Evolutionary conservation across 345 rosid genomes (phyloP).

Genomic region (Bruguiera parviflora): DNA sequence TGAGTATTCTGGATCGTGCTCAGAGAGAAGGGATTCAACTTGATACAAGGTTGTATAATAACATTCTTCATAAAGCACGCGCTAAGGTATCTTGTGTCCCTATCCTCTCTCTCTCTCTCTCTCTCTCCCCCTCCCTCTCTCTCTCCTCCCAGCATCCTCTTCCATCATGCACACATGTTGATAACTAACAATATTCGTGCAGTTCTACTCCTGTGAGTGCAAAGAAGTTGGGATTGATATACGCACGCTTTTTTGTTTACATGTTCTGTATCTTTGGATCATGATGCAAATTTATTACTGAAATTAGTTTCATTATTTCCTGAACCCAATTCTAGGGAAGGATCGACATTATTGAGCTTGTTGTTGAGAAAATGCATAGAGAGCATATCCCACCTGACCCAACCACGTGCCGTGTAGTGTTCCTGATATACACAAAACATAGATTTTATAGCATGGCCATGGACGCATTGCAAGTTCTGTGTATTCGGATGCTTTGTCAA

Average conservation of each 20-base stretch:
- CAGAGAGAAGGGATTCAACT: conserved; percentile 38
- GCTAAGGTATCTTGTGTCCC: conserved; percentile 38
- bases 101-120: background rate
- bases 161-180: too few species aligned
- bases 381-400: conserved; percentile 64
- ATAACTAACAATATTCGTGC: too few species aligned
- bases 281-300: background rate
- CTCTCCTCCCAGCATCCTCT: too few species aligned
- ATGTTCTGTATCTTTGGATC: background rate
- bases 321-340: conserved; percentile 40
- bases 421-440: conserved; percentile 39
- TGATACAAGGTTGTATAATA: conserved; percentile 59
- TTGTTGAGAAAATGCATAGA: conserved; percentile 56
- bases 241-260: background rate
- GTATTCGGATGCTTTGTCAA: conserved; percentile 58
- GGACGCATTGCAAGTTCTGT: conserved; percentile 75
- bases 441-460: conserved; percentile 46
- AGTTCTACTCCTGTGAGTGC: background rate
- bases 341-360: conserved; percentile 60
- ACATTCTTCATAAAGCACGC: conserved; percentile 50
- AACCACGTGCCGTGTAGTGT: conserved; percentile 58
- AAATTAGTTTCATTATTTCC: background rate
- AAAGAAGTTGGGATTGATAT: background rate
- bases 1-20: conserved; percentile 51
- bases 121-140: too few species aligned